A percentile compares a stretch with the other conserved stretches of the same genome.
Evolutionary conservation across 1,284 basidiomycete genomes (phyloP).

Genomic region (Trichosporon sp.): DNA sequence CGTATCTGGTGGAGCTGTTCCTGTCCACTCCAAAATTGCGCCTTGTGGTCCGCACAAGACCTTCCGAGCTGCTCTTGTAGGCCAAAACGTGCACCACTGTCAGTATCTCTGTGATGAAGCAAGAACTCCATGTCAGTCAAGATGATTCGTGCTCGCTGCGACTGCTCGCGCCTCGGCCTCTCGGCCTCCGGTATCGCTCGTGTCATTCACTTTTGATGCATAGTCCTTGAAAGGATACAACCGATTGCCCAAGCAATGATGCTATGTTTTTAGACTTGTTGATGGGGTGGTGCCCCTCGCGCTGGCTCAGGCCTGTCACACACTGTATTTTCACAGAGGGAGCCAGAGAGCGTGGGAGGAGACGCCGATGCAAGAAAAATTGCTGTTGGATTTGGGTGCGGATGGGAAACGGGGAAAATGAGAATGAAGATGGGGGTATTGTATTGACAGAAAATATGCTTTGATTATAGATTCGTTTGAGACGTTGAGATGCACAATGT

Average conservation of each 20-base stretch:
- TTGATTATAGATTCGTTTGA: background rate
- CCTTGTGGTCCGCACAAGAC: no score
- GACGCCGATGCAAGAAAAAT: conserved; percentile 2
- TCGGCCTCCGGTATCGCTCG: background rate
- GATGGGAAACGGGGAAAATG: background rate
- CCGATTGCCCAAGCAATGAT: conserved; percentile 20
- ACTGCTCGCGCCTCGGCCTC: background rate
- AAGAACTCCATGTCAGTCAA: no score
- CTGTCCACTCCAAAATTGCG: no score
- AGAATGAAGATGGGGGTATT: background rate
- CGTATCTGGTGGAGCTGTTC: background rate
- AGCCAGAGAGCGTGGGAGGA: background rate
- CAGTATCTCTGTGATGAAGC: no score
- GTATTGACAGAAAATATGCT: background rate
- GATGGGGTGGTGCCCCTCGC: background rate
- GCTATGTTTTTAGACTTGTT: conserved; percentile 11
- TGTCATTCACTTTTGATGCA: conserved; percentile 5
- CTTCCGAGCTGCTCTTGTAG: no score
- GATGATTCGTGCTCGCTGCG: no score
- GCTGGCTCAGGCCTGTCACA: background rate
- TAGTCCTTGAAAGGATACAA: conserved; percentile 16
- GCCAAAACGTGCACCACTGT: no score
- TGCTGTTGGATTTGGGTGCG: background rate
- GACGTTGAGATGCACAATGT: background rate
- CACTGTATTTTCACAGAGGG: background rate